Evolutionary conservation across 768 basidiomycete species (phyloP), one percentile per base, ranked within the genome.

Genomic region (Agaricus blazei): DNA sequence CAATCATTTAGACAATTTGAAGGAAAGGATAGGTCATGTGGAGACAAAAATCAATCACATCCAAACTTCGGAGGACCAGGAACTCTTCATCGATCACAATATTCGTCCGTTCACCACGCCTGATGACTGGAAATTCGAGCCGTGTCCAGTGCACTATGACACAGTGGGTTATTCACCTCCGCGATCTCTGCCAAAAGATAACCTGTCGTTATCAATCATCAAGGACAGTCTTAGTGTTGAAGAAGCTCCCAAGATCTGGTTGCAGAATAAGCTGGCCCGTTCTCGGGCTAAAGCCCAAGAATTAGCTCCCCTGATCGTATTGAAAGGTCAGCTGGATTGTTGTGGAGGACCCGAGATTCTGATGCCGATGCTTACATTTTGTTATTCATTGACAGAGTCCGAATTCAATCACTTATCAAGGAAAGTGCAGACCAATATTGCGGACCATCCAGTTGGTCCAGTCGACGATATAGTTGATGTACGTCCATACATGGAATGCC

Each of bases 241-340:
- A 36, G 70, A 80, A 23, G 80, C 78, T 7, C 84, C 91, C 0
- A 92, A 89, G 67, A 75, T 90, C 2, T 82, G 88, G 64, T 72
- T 93, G 23, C 91, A 93, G 71, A 93, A 93, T 66, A 88, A 85
- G 59, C 76, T 92, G 26, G 70, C 71, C 49, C 78, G 75, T 54
- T 81, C 79, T 54, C 77, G 81, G 53, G 71, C 67, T 34, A 90
- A 88, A 70, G 64, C 89, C n/a, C 64, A 72, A 50, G 90, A 92
- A 59, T 65, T 89, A 7, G 67, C 62, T n/a, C 75, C 83, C 4
- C 61, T 84, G 12, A 72, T 88, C 5, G 68, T 76, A n/a, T 61
- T 76, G 6, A 88, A 88, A 66, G 77, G 90, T 90, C 67, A 60
- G 82, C 34, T 67, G 4, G 29, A 42, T 54, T 28, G 37, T 19